Evolutionary conservation across 768 basidiomycete species (phyloP).

Genomic region (Serendipita vermifera): DNA sequence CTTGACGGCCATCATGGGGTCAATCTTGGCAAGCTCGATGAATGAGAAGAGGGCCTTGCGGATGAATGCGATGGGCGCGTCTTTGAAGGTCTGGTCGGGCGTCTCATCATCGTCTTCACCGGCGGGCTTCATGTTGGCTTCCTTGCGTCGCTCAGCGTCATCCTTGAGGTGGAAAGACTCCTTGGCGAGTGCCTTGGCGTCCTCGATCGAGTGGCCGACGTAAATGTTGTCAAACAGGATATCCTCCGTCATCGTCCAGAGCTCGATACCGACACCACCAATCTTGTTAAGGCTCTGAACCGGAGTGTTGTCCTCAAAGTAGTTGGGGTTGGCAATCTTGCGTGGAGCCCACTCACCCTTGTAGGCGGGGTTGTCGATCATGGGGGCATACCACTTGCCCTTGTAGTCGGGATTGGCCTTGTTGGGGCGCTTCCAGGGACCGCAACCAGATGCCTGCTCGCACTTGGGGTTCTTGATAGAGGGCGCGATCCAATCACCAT

Average conservation of each 20-base stretch:
- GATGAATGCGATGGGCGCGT: slow-evolving; percentile 68
- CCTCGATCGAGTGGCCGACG: slow-evolving; percentile 75
- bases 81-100: slow-evolving; percentile 40
- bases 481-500: slow-evolving; percentile 96
- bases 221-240: slow-evolving; percentile 92
- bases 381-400: slow-evolving; percentile 93
- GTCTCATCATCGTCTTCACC: slow-evolving; percentile 35
- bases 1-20: slow-evolving; percentile 75
- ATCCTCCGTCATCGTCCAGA: slow-evolving; percentile 99
- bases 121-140: slow-evolving; percentile 41
- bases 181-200: slow-evolving; percentile 68
- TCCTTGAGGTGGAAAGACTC: slow-evolving; percentile 93
- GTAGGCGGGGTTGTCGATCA: slow-evolving; percentile 96
- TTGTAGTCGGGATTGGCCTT: slow-evolving; percentile 92
- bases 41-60: slow-evolving; percentile 69
- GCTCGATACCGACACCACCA: slow-evolving; percentile 91
- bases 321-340: slow-evolving; percentile 81
- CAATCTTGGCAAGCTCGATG: slow-evolving; percentile 57
- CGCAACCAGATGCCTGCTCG: slow-evolving; percentile 81
- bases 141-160: slow-evolving; percentile 42
- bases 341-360: slow-evolving; percentile 88
- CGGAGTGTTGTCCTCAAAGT: slow-evolving; percentile 77
- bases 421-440: slow-evolving; percentile 80
- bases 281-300: slow-evolving; percentile 78
- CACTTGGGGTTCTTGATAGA: slow-evolving; percentile 84